Conservation (phyloP, 176 grass and related monocot genomes). For the Lolium rigidum region DNA sequence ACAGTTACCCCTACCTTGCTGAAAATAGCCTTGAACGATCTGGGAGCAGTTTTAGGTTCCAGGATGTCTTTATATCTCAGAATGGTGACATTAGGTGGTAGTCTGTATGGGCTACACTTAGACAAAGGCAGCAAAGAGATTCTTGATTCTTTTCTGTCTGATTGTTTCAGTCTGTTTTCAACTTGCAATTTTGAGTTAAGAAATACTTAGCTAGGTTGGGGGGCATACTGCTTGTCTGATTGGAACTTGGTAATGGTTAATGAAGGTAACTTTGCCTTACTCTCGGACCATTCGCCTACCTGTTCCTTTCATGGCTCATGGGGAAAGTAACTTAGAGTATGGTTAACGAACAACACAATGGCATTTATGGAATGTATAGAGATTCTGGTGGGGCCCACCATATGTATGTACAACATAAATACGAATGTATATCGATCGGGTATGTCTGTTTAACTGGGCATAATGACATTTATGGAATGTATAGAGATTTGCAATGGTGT, state of each 20-base stretch:
- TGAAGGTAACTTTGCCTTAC: background rate
- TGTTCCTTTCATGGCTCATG: background rate
- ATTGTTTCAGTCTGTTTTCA: background rate
- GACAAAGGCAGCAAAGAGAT: background rate
- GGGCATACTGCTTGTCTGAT: background rate
- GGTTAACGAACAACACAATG: background rate
- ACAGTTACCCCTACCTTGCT: background rate
- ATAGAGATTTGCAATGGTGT: no score
- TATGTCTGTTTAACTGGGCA: no score
- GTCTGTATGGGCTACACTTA: background rate
- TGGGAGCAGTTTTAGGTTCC: background rate
- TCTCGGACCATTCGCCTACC: background rate
- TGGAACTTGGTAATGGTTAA: background rate
- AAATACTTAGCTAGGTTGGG: constrained; percentile 25
- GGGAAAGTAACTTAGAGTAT: background rate
- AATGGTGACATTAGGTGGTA: background rate
- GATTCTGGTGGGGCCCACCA: no score
- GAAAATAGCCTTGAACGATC: background rate
- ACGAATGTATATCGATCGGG: no score
- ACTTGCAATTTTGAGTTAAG: constrained; percentile 18
- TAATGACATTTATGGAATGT: no score
- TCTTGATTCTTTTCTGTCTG: background rate
- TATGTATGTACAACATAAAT: no score
- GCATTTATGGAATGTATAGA: no score
- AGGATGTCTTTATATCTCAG: background rate